Conservation (phyloP, 2,329 filamentous ascomycete genomes). For the Chrysosphaeria jannelii region DNA sequence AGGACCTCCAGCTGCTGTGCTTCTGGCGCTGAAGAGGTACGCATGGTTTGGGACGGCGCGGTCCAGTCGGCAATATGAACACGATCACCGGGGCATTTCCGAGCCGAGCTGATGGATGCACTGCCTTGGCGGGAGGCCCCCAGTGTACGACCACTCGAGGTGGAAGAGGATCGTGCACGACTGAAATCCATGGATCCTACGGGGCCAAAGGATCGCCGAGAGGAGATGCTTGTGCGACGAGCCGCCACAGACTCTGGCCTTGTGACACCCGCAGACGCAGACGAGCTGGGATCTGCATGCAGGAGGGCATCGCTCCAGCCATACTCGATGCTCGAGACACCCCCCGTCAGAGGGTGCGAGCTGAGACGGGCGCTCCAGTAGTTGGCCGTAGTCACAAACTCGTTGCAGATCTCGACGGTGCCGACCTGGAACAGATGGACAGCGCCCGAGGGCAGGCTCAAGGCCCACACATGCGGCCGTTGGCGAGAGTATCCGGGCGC, state of each 20-base stretch:
- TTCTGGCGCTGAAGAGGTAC: constrained; percentile 50
- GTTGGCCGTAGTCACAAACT: constrained; percentile 84
- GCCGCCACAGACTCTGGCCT: constrained; percentile 19
- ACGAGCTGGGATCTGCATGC: constrained; percentile 20
- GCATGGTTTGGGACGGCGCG: constrained; percentile 71
- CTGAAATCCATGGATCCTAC: constrained; percentile 35
- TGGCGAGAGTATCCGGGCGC: constrained; percentile 78
- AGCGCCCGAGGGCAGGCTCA: constrained; percentile 72
- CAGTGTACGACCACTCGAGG: constrained; percentile 12
- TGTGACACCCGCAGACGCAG: constrained; percentile 4
- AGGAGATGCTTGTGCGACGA: constrained; percentile 7
- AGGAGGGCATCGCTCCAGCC: constrained; percentile 59
- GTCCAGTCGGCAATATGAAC: constrained; percentile 66
- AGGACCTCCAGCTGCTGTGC: constrained; percentile 52
- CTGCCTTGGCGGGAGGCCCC: background rate
- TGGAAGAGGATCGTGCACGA: constrained; percentile 17
- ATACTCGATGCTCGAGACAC: constrained; percentile 90
- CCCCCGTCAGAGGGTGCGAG: constrained; percentile 74
- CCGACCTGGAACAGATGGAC: constrained; percentile 97
- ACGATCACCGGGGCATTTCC: constrained; percentile 54
- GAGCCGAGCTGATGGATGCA: constrained; percentile 1
- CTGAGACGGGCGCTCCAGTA: constrained; percentile 92
- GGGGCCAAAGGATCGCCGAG: constrained; percentile 20
- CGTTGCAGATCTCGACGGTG: constrained; percentile 74
- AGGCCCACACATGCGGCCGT: constrained; percentile 74